Percentiles rank a stretch among this genome's conserved stretches.
Evolutionary conservation across 2,329 filamentous ascomycete genomes (phyloP).

Genomic region (Colletotrichum falcatum): DNA sequence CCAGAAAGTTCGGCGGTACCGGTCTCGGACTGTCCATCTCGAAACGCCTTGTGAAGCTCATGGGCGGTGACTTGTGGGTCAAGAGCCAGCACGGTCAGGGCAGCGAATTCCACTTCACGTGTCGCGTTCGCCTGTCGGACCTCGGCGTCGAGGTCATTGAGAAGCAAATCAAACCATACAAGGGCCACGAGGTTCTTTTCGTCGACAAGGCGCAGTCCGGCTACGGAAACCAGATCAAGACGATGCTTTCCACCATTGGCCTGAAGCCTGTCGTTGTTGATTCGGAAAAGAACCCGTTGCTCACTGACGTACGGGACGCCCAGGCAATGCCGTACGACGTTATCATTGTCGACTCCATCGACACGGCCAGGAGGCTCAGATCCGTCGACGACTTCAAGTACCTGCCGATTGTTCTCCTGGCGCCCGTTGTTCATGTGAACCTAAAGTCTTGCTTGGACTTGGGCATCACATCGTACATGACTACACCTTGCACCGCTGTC

Average conservation of each 20-base stretch:
- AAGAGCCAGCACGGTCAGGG: conserved; percentile 91
- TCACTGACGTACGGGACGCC: conserved; percentile 63
- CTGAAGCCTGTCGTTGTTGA: conserved; percentile 87
- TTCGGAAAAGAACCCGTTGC: conserved; percentile 75
- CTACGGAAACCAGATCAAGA: conserved; percentile 79
- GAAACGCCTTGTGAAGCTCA: conserved; percentile 92
- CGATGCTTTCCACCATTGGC: conserved; percentile 82
- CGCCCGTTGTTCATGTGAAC: conserved; percentile 88
- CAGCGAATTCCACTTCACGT: conserved; percentile 97
- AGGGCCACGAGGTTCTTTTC: conserved; percentile 91
- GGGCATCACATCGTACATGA: conserved; percentile 99
- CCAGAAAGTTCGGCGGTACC: conserved; percentile 94
- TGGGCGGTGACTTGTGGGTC: conserved; percentile 97
- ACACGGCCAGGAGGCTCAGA: conserved; percentile 86
- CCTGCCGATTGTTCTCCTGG: conserved; percentile 92
- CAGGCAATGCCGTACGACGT: conserved; percentile 85
- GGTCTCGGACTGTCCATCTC: conserved; percentile 95
- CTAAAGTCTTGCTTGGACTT: conserved; percentile 94
- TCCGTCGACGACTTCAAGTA: conserved; percentile 97
- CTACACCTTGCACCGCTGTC: conserved; percentile 92
- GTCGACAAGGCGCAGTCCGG: conserved; percentile 90
- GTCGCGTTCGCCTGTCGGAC: conserved; percentile 85
- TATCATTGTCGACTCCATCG: conserved; percentile 94
- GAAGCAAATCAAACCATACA: conserved; percentile 90
- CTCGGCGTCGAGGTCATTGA: conserved; percentile 82